Evolutionary conservation across 805 yeast genomes (phyloP), one percentile per base, ranked within the genome.

Genomic region (Starmerella stigmatis): DNA sequence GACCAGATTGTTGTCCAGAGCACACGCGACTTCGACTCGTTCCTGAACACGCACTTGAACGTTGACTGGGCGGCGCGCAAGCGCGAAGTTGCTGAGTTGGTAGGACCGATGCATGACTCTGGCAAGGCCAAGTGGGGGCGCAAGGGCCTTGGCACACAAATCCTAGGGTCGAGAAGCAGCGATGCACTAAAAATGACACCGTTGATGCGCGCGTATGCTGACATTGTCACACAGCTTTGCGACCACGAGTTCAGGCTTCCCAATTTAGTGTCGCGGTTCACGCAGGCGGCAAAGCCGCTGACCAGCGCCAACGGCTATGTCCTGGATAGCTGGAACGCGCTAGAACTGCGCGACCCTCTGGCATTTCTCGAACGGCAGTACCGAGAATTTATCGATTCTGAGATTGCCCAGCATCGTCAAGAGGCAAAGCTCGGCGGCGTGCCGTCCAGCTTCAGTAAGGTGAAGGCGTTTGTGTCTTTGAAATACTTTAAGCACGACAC

Each of bases 41-140:
- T 78, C 60, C 78, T 89, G 48, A 78, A 72, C 54, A 75, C 78
- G 50, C 83, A 80, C 55, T 70, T 92, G 21, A 68, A 81, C 3
- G 70, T 82, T 39, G 95, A 88, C 61, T 92, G 97, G 96, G 76
- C 76, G 46, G 75, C 75, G 40, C 76, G 85, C 51, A 79, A 85
- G 56, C 76, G 77, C 50, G 82, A 79, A 55, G 72, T 89, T 38
- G 75, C 83, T 58, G 79, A 76, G 51, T 74, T 79, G 17, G 75
- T 86, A 53, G 89, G 94, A 1, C 27, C 39, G 20, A 9, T 29
- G 26, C 30, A 31, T 22, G 37, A 16, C 27, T 21, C 33, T 1
- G 27, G 25, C 19, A 22, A 25, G 13, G 33, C 38, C 11, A 19
- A 30, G 19, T 27, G 35, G 39, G 21, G 28, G 28, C 42, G 31